Base-by-base conservation (phyloP, 495 filamentous ascomycete genomes). In the Aspergillus biplanus region DNA sequence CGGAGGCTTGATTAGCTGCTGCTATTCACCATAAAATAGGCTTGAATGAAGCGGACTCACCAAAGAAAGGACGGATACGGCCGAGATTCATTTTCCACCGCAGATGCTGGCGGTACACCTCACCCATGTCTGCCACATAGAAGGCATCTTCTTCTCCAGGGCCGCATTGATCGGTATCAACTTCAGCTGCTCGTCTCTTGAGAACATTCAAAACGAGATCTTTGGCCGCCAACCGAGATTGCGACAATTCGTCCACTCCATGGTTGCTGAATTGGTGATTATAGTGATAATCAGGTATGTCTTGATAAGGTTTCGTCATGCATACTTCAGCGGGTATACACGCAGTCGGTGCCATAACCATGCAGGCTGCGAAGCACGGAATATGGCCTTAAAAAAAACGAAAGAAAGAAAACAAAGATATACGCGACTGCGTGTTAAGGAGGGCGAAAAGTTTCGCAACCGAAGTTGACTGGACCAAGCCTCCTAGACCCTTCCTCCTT, bases 71-170 rank as follows among this genome's bases (percentile, higher is more conserved):
- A 80, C 93, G 95, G 75, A 99, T 92, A 66, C 93, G 86, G 60
- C 88, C 85, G 74, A 99, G 79, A 73, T 97, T 96, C 82, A 89
- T 82, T 85, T 97, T 98, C 96, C 95, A 99, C 74, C 93, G 89
- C 78, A 97, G 83, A 72, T 98, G 95, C 85, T 99, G 95, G 73
- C 95, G 92, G 80, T 98, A 98, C 65, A 98, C 91, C 80, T 98
- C 94, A 73, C 96, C 95, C 77, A 99, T 88, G 80, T 99, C 95
- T 65, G 91, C 93, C 63, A 99, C 96, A 76, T 97, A 98, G 76
- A 98, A 99, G 34, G 95, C 87, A 82, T 97, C 95, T 78, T 98
- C 95, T 61, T 92, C 93, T 60, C 96, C 96, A 34, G 91, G 83
- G 55, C 89, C 90, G 76, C 96, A 98, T 61, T 76, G 79, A 67